phyloP scores from a whole-genome alignment of 331 rosid species.

The Spiraea crenata region DNA sequence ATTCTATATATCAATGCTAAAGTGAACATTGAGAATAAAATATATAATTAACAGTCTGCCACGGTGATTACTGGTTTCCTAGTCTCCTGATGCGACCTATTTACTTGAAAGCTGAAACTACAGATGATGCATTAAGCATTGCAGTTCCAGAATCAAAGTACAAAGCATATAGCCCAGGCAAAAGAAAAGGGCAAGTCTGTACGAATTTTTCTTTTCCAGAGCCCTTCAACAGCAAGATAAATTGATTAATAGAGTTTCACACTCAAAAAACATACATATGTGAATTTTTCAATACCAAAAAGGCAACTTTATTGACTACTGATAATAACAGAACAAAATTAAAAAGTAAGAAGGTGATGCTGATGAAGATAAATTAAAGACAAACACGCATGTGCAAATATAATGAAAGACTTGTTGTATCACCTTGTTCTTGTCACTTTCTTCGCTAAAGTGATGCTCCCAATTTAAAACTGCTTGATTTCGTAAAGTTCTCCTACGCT shows the following conservation, averaged over 20 bases:
- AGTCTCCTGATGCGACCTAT: not conserved
- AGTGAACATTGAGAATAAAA: not conserved
- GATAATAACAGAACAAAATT: not conserved
- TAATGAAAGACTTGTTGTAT: not conserved
- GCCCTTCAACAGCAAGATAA: not conserved
- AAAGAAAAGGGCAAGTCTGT: not conserved
- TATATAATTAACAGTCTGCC: not conserved
- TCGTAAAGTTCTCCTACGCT: conserved; percentile 32
- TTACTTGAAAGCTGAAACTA: not conserved
- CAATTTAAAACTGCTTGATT: conserved; percentile 39
- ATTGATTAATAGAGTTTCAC: not conserved
- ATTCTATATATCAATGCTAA: too few species aligned
- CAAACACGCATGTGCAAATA: not conserved
- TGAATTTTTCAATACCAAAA: not conserved
- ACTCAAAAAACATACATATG: not conserved
- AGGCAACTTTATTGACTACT: too few species aligned
- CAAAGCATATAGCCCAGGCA: not conserved
- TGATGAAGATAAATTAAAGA: not conserved
- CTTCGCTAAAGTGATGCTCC: conserved; percentile 37
- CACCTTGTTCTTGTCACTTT: conserved; percentile 28
- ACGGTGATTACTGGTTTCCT: not conserved
- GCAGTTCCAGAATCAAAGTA: not conserved
- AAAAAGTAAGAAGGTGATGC: not conserved
- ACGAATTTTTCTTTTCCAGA: not conserved
- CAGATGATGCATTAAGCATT: not conserved